Conservation (phyloP, 2,329 filamentous ascomycete species). For the Xylariales sp. region DNA sequence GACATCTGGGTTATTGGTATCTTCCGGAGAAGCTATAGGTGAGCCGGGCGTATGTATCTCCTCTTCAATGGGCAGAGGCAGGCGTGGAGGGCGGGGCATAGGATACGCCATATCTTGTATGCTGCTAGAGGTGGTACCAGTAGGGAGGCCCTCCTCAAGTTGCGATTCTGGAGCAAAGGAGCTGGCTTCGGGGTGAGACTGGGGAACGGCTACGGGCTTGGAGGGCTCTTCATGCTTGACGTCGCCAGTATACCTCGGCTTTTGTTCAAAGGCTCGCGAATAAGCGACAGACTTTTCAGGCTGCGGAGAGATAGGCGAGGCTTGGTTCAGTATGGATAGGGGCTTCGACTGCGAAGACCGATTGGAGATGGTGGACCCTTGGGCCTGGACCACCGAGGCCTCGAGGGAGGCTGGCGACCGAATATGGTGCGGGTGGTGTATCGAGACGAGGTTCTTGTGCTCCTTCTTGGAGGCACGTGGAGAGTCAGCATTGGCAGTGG, state of each 20-base stretch:
- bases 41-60: slow-evolving; percentile 90
- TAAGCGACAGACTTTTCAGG: slow-evolving; percentile 48
- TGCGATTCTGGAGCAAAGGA: slow-evolving; percentile 52
- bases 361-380: slow-evolving; percentile 64
- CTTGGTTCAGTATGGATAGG: slow-evolving; percentile 61
- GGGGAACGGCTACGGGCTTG: slow-evolving; percentile 70
- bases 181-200: slow-evolving; percentile 47
- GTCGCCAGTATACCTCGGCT: slow-evolving; percentile 52
- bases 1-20: slow-evolving; percentile 61
- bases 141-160: slow-evolving; percentile 55
- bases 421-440: slow-evolving; percentile 60
- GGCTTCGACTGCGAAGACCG: slow-evolving; percentile 62
- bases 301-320: slow-evolving; percentile 54
- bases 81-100: slow-evolving; percentile 79
- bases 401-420: slow-evolving; percentile 70
- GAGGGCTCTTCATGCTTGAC: slow-evolving; percentile 55
- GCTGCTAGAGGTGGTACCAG: slow-evolving; percentile 65
- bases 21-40: slow-evolving; percentile 81
- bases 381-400: slow-evolving; percentile 70
- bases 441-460: slow-evolving; percentile 65
- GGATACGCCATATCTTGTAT: slow-evolving; percentile 72
- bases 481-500: slow-evolving; percentile 48
- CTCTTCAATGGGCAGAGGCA: slow-evolving; percentile 94
- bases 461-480: slow-evolving; percentile 55
- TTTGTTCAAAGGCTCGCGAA: slow-evolving; percentile 45